Conservation (phyloP, 1,284 basidiomycete genomes). For the Hortiboletus rubellus region DNA sequence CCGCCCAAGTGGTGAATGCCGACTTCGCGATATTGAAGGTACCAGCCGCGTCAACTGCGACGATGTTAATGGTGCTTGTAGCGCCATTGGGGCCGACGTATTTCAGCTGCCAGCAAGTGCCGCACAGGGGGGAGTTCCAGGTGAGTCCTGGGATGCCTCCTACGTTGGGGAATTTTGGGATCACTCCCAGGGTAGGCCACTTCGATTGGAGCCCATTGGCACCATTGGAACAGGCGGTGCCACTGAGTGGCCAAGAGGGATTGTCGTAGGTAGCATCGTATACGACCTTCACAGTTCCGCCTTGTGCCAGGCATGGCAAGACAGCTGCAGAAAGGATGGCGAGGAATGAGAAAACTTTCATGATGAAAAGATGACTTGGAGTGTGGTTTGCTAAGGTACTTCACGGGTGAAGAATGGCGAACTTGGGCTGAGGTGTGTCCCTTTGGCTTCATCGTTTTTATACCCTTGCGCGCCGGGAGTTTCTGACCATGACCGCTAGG, state of each 20-base stretch:
- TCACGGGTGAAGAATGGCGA: neutral
- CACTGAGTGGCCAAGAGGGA: constrained; percentile 32
- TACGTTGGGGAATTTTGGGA: constrained; percentile 46
- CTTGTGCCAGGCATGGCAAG: constrained; percentile 24
- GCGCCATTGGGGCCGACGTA: constrained; percentile 33
- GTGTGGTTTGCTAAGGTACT: neutral
- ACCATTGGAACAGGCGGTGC: constrained; percentile 57
- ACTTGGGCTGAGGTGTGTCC: neutral
- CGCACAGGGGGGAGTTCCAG: constrained; percentile 49
- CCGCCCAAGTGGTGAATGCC: constrained; percentile 47
- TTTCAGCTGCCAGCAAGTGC: constrained; percentile 47
- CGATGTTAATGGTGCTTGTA: constrained; percentile 37
- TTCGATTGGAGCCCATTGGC: constrained; percentile 46
- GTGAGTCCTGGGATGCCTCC: constrained; percentile 44
- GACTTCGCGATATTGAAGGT: constrained; percentile 44
- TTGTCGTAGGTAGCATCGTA: constrained; percentile 48
- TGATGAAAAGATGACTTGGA: constrained; percentile 17
- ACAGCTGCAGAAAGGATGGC: constrained; percentile 23
- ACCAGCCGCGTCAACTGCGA: constrained; percentile 42
- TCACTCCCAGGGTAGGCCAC: constrained; percentile 41
- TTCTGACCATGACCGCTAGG: neutral
- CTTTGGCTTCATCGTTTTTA: neutral
- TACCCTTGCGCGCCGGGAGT: neutral
- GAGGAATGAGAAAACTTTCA: constrained; percentile 29
- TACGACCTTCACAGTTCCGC: constrained; percentile 29